Evolutionary conservation across 495 filamentous ascomycete species (phyloP).

Genomic region (Parathielavia appendiculata): DNA sequence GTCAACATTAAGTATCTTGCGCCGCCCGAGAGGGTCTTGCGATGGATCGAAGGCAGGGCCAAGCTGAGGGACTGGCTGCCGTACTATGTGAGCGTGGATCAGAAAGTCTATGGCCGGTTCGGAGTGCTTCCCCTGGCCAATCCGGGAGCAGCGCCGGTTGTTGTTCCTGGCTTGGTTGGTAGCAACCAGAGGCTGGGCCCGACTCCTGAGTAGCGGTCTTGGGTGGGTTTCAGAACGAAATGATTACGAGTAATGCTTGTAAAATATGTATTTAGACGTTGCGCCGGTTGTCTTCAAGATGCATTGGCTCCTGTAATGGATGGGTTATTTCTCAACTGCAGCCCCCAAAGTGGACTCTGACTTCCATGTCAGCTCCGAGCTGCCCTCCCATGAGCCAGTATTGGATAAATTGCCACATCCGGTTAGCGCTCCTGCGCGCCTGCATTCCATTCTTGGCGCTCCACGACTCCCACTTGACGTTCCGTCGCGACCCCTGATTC

Average conservation of each 20-base stretch:
- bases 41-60: slow-evolving; percentile 79
- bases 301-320: too few relatives aligned
- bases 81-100: slow-evolving; percentile 86
- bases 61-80: slow-evolving; percentile 77
- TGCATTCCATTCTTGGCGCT: slow-evolving; percentile 12
- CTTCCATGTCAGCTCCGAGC: background rate
- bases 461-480: slow-evolving; percentile 1
- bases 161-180: slow-evolving; percentile 54
- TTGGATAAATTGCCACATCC: background rate
- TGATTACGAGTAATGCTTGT: background rate
- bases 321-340: too few relatives aligned
- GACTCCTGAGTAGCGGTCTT: background rate
- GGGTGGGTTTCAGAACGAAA: background rate
- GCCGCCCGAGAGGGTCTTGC: slow-evolving; percentile 72
- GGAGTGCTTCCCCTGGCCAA: slow-evolving; percentile 70
- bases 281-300: background rate
- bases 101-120: slow-evolving; percentile 94
- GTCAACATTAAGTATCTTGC: slow-evolving; percentile 63
- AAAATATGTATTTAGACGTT: background rate
- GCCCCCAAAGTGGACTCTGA: background rate
- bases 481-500: slow-evolving; percentile 14
- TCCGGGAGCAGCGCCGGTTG: slow-evolving; percentile 31
- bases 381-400: background rate
- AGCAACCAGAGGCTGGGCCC: slow-evolving; percentile 62
- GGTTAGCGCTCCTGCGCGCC: slow-evolving; percentile 18